Evolutionary conservation across 1,284 basidiomycete species (phyloP), one percentile per base, ranked within the genome.

Genomic region (Marasmius sp.): DNA sequence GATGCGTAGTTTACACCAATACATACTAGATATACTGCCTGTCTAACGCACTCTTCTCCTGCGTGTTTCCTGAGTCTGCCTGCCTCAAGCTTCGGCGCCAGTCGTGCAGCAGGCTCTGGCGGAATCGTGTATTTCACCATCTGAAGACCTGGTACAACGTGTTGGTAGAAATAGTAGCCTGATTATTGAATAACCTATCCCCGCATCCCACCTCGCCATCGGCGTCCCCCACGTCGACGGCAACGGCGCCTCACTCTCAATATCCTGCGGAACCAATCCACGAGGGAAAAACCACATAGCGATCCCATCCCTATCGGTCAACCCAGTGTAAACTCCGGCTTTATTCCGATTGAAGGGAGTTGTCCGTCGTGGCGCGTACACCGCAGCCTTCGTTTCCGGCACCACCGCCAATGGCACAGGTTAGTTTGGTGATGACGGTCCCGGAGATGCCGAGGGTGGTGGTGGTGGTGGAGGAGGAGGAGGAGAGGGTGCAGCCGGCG

Each of bases 71-170:
- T 5, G 5, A 27, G 27, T 27, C 27, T 27, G 27, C 27, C 27
- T 2, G 27, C 27, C 27, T 27, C 27, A 27, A 27, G 27, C 2
- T 27, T 27, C 27, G 27, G n/a, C n/a, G n/a, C n/a, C n/a, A n/a
- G n/a, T n/a, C n/a, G n/a, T n/a, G n/a, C n/a, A n/a, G n/a, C n/a
- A n/a, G n/a, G n/a, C n/a, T n/a, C n/a, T n/a, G n/a, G n/a, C n/a
- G n/a, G n/a, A n/a, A n/a, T n/a, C n/a, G n/a, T n/a, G n/a, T n/a
- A n/a, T n/a, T n/a, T n/a, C n/a, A n/a, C n/a, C n/a, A n/a, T n/a
- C 93, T 61, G 97, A 99, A 6, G 97, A 97, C 73, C 99, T 99
- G 80, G 99, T 99, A 93, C 59, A 94, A 78, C 6, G 92, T 92
- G 27, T 91, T 94, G 70, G 93, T 88, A 68, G 94, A 27, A 5